phyloP scores from a whole-genome alignment of 495 filamentous ascomycete genomes.

The Talaromyces nanjingensis region DNA sequence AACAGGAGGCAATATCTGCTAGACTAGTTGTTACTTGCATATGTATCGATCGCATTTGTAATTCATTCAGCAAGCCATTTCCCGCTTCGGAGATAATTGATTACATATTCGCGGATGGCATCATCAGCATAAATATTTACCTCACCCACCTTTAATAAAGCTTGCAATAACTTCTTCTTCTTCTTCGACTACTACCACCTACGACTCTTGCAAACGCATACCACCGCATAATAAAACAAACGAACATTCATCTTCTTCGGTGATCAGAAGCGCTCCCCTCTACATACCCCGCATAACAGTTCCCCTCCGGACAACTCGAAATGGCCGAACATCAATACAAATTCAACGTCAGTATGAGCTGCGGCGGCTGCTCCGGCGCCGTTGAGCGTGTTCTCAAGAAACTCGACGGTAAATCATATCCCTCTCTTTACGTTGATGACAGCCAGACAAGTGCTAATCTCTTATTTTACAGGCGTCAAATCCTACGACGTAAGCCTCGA shows the following conservation, averaged over 20 bases:
- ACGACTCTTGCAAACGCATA: neutral
- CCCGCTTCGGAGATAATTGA: neutral
- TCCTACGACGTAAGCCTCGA: slow-evolving; percentile 82
- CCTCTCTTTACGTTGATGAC: neutral
- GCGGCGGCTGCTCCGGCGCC: slow-evolving; percentile 62
- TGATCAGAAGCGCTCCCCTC: neutral
- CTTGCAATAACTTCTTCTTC: neutral
- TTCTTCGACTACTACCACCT: neutral
- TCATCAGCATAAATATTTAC: neutral
- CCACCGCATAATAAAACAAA: neutral
- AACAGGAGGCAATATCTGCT: neutral
- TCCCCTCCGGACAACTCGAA: neutral
- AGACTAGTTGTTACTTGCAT: neutral
- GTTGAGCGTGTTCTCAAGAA: slow-evolving; percentile 92
- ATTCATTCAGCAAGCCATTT: neutral
- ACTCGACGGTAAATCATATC: slow-evolving; percentile 60
- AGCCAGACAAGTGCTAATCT: neutral
- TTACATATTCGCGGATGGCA: neutral
- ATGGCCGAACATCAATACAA: slow-evolving; percentile 64
- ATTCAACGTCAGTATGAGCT: slow-evolving; percentile 64
- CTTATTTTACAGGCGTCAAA: slow-evolving; percentile 60
- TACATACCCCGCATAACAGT: slow-evolving; percentile 1
- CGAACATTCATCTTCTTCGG: neutral
- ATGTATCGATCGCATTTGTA: slow-evolving; percentile 5
- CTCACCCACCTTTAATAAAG: neutral